phyloP scores from a whole-genome alignment of 805 yeast genomes.

The Candida schatavii region DNA sequence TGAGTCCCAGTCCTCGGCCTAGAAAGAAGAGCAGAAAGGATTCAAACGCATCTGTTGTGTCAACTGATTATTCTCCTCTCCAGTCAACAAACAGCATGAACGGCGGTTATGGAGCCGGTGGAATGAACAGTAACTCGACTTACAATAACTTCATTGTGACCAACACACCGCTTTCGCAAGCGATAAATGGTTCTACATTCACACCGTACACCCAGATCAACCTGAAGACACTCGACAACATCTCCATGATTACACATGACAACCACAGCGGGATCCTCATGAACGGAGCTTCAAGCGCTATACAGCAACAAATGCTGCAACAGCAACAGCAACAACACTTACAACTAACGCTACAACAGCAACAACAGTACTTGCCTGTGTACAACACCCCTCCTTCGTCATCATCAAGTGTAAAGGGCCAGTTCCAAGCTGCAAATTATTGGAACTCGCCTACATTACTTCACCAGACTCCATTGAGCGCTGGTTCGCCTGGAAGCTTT shows the following conservation, averaged over 20 bases:
- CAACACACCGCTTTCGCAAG: conserved; percentile 19
- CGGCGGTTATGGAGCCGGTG: background rate
- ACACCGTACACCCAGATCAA: conserved; percentile 24
- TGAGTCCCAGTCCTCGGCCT: conserved; percentile 24
- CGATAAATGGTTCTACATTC: conserved; percentile 12
- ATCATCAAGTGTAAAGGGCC: conserved; percentile 13
- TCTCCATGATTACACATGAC: conserved; percentile 27
- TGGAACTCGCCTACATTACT: conserved; percentile 3
- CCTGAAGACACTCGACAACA: conserved; percentile 32
- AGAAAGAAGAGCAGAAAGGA: conserved; percentile 12
- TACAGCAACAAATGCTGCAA: background rate
- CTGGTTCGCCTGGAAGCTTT: background rate
- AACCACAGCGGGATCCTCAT: conserved; percentile 22
- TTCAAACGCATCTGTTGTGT: conserved; percentile 1
- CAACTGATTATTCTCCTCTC: background rate
- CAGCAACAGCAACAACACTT: background rate
- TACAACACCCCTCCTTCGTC: conserved; percentile 22
- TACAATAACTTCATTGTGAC: conserved; percentile 4
- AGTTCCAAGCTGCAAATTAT: conserved; percentile 3
- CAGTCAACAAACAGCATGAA: background rate
- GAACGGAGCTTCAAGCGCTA: conserved; percentile 13
- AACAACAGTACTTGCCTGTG: background rate
- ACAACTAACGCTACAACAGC: too few species aligned
- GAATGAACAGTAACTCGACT: background rate
- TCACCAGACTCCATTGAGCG: background rate